Conservation (phyloP, 305 asterid genomes). For the Fraxinus floribunda region DNA sequence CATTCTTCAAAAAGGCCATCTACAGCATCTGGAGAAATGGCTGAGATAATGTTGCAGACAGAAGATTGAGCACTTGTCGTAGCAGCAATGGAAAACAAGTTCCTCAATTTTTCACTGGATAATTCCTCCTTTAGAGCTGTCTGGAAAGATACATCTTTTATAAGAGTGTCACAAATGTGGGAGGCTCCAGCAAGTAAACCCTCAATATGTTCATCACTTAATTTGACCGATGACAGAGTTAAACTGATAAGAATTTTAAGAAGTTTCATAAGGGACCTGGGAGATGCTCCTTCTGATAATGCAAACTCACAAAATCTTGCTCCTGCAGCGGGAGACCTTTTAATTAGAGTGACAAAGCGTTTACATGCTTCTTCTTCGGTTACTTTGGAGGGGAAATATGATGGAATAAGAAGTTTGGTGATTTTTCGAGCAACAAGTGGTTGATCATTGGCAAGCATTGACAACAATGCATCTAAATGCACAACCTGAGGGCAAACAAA, state of each 20-base stretch:
- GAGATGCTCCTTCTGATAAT: constrained; percentile 71
- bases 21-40: constrained; percentile 49
- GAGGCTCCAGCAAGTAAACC: constrained; percentile 74
- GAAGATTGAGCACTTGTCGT: constrained; percentile 72
- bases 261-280: constrained; percentile 59
- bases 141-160: constrained; percentile 49
- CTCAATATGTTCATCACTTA: constrained; percentile 53
- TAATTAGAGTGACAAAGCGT: constrained; percentile 72
- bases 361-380: constrained; percentile 83
- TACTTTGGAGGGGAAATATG: constrained; percentile 78
- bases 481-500: constrained; percentile 66
- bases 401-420: constrained; percentile 86
- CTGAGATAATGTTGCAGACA: constrained; percentile 66
- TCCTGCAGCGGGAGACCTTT: constrained; percentile 84
- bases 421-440: constrained; percentile 72
- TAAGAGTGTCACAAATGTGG: constrained; percentile 61
- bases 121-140: constrained; percentile 56
- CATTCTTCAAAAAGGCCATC: constrained; percentile 64
- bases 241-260: constrained; percentile 52
- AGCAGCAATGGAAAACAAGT: constrained; percentile 66
- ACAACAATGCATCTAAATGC: constrained; percentile 53
- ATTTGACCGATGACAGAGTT: constrained; percentile 46
- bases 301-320: constrained; percentile 89
- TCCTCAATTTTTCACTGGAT: constrained; percentile 57
- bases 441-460: constrained; percentile 76